phyloP scores from a whole-genome alignment of 306 rosid species.

The Citrullus mucosospermus region DNA sequence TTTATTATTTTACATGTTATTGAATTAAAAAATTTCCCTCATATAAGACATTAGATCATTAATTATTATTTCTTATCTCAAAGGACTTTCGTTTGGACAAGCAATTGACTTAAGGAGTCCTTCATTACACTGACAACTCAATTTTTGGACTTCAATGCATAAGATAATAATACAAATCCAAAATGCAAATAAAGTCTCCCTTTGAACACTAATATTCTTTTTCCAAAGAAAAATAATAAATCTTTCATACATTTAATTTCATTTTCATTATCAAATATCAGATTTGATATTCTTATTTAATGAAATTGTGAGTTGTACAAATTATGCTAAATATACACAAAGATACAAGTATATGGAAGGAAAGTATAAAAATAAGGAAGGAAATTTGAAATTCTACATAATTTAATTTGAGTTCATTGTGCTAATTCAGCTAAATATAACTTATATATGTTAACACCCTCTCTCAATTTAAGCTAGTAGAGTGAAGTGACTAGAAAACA shows the following conservation, averaged over 20 bases:
- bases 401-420: too few species aligned
- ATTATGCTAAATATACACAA: too few species aligned
- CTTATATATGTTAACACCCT: too few species aligned
- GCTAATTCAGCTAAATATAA: too few species aligned
- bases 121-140: constrained; percentile 1
- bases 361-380: too few species aligned
- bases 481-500: too few species aligned
- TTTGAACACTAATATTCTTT: not conserved
- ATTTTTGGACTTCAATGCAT: not conserved
- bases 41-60: not conserved
- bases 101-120: not conserved
- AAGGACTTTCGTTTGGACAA: not conserved
- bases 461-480: too few species aligned
- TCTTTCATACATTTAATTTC: not conserved
- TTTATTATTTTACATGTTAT: not conserved
- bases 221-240: not conserved
- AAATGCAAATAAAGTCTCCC: not conserved
- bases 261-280: too few species aligned
- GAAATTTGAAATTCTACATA: too few species aligned
- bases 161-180: not conserved
- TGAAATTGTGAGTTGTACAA: too few species aligned
- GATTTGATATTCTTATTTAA: too few species aligned
- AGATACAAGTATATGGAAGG: too few species aligned
- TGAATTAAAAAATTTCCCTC: not conserved
- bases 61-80: not conserved